Evolutionary conservation across 345 rosid species (phyloP).

Genomic region (Murraya paniculata): DNA sequence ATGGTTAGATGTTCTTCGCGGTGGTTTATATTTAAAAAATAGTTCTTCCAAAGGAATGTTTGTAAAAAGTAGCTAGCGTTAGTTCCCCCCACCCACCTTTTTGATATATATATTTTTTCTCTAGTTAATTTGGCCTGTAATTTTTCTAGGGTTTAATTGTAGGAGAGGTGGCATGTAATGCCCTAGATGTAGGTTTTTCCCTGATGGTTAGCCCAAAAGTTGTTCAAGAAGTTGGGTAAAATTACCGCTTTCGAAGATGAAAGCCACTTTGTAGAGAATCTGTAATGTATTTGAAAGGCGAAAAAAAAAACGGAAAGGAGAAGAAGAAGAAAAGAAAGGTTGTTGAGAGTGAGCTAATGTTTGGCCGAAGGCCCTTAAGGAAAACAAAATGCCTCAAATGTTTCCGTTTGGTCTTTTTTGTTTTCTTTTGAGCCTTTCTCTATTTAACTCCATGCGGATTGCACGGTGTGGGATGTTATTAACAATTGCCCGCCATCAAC

Average conservation of each 20-base stretch:
- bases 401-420: neutral
- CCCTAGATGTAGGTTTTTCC: conserved; percentile 24
- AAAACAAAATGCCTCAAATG: conserved; percentile 8
- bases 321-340: neutral
- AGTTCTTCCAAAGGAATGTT: conserved; percentile 25
- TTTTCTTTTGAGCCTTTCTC: neutral
- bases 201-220: conserved; percentile 24
- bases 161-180: conserved; percentile 24
- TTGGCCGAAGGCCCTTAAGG: conserved; percentile 43
- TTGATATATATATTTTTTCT: neutral
- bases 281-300: conserved; percentile 16
- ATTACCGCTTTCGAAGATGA: conserved; percentile 33
- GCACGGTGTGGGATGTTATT: too few relatives aligned
- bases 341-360: conserved; percentile 18
- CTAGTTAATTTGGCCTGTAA: conserved; percentile 20
- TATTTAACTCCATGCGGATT: too few relatives aligned
- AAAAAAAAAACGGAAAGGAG: neutral
- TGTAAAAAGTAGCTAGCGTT: conserved; percentile 36
- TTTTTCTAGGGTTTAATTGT: conserved; percentile 23
- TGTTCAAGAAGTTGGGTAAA: conserved; percentile 18
- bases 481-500: neutral
- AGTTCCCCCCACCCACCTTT: neutral
- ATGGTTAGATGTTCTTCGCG: conserved; percentile 48
- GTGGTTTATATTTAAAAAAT: conserved; percentile 38
- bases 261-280: conserved; percentile 38